Base-by-base conservation (phyloP, 805 yeast genomes). In the Candida sakaeoensis region DNA sequence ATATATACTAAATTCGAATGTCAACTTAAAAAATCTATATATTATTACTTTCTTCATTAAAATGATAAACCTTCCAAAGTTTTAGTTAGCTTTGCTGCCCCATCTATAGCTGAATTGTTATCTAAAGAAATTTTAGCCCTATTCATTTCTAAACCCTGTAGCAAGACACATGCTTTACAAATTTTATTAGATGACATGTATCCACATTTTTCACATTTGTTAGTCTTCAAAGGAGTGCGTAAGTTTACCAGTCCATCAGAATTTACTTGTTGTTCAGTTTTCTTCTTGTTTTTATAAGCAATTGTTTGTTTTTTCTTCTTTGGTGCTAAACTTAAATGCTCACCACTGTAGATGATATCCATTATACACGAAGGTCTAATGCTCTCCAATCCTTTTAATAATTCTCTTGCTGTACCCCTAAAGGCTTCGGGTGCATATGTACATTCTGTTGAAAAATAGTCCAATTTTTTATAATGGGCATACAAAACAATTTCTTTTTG, bases 391-490 rank as follows among this genome's bases (percentile, higher is more conserved):
- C 88, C 85, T 62, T 93, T 93, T 72, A 93, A 80, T 19, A 93
- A 69, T 43, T 89, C 88, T 55, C 99, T 75, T 0, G 99, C 96
- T 0, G 98, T 93, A 14, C 99, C 99, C 49, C 99, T 72, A 55
- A 93, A 93, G 0, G 99, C 98, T 58, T 93, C 99, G 2, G 99
- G 98, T 0, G 99, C 96, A 65, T 93, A 93, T 0, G 96, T 83
- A 59, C 99, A 93, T 55, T 93, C 99, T 0, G 99, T 93, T 8
- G 95, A 85, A 58, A 93, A 93, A 57, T 93, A 93, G 63, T 93
- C 99, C 37, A 93, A 70, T 54, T 89, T 85, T 61, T 87, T 90
- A 66, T 89, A 93, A 57, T 93, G 99, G 1, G 99, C 99, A 63
- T 93, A 93, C 13, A 93, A 71, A 16, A 93, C 99, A 50, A 93